These are phyloP conservation scores for Coniella vitis DNA, from an alignment of 2,329 filamentous ascomycete genomes.

Conservation along the genomic window DNA sequence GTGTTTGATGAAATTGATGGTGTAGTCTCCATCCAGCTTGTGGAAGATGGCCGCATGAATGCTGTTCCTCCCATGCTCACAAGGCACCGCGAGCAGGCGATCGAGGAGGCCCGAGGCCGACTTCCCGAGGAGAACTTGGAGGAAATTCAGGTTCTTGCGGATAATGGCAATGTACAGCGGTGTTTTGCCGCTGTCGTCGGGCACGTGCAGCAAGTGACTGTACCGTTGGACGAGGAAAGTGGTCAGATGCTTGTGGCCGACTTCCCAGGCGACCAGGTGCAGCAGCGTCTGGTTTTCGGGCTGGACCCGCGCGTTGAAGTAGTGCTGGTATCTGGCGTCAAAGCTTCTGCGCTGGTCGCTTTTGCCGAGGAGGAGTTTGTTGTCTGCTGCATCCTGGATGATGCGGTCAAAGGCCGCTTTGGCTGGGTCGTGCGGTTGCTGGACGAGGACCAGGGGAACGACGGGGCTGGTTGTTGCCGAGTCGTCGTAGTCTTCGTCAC, in stretches of 20 bases:
- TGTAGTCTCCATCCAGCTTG: too few relatives aligned
- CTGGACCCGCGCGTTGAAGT: not conserved
- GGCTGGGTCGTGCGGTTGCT: not conserved
- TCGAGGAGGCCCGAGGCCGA: constrained; percentile 11
- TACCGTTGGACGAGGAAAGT: not conserved
- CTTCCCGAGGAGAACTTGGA: constrained; percentile 13
- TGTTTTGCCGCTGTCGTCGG: constrained; percentile 17
- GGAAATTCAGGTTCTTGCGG: constrained; percentile 12
- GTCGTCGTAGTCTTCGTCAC: not conserved
- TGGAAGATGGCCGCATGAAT: not conserved
- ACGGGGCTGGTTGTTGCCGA: not conserved
- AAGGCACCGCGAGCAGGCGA: not conserved
- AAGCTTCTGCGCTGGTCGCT: not conserved
- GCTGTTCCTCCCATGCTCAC: not conserved
- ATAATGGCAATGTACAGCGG: constrained; percentile 18
- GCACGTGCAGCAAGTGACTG: constrained; percentile 8
- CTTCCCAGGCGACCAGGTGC: not conserved
- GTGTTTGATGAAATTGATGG: not conserved
- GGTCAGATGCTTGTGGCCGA: not conserved
- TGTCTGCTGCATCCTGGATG: not conserved
- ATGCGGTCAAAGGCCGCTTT: not conserved
- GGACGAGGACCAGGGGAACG: not conserved
- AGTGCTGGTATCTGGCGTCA: not conserved
- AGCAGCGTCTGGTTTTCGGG: not conserved
- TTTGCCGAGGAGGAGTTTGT: not conserved